Conservation (phyloP, 768 basidiomycete genomes). For the Pleurotus sapidus region DNA sequence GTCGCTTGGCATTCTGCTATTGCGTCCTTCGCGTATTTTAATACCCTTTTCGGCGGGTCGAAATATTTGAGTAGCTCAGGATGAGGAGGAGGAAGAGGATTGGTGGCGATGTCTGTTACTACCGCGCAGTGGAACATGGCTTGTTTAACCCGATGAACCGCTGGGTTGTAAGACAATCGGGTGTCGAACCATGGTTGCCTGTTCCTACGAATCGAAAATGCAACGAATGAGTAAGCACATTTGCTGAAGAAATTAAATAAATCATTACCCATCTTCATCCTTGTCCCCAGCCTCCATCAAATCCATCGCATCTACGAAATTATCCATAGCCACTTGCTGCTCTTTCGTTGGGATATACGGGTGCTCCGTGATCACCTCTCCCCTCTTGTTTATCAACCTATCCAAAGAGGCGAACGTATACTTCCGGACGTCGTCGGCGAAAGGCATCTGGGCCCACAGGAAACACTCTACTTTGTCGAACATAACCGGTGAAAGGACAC, state of each 20-base stretch:
- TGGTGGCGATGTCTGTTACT: conserved; percentile 63
- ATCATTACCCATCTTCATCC: conserved; percentile 68
- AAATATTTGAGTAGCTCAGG: conserved; percentile 84
- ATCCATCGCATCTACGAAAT: conserved; percentile 88
- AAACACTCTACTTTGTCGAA: conserved; percentile 75
- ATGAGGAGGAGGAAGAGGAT: conserved; percentile 85
- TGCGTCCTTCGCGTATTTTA: conserved; percentile 55
- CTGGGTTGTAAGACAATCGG: conserved; percentile 79
- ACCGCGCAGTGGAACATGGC: conserved; percentile 89
- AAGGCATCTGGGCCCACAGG: conserved; percentile 91
- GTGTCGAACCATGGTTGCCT: conserved; percentile 76
- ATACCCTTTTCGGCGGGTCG: conserved; percentile 65
- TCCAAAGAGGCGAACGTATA: conserved; percentile 85
- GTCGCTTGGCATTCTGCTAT: conserved; percentile 58
- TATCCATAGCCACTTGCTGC: conserved; percentile 80
- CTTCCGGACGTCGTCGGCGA: conserved; percentile 89
- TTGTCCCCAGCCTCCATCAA: conserved; percentile 74
- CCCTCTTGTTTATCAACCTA: conserved; percentile 69
- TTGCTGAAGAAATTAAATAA: not conserved
- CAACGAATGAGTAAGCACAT: not conserved
- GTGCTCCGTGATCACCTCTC: conserved; percentile 71
- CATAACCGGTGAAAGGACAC: conserved; percentile 61
- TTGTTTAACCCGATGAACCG: conserved; percentile 89
- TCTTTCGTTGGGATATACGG: conserved; percentile 78
- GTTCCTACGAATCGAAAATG: conserved; percentile 35